Percentiles rank a stretch among this genome's conserved stretches.
Conservation (phyloP, 2,329 filamentous ascomycete species). For the Trichoderma gracile region DNA sequence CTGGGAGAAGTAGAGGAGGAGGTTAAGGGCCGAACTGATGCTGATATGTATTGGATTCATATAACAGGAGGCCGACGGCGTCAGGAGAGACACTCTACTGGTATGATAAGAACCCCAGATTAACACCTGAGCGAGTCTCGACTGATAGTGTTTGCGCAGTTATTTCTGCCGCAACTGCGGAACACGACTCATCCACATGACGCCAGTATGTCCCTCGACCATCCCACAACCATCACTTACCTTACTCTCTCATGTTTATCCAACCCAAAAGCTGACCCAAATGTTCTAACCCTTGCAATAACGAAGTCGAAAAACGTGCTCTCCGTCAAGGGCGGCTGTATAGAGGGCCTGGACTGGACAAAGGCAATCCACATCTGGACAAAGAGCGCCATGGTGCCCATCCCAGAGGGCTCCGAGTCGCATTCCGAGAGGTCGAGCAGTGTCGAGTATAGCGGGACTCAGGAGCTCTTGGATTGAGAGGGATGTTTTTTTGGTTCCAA, state of each 20-base stretch:
- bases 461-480: constrained; percentile 48
- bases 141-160: constrained; percentile 38
- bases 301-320: constrained; percentile 58
- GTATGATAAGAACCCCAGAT: constrained; percentile 38
- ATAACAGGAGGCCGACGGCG: constrained; percentile 54
- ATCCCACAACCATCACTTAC: neutral
- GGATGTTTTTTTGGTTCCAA: constrained; percentile 40
- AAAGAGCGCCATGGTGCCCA: constrained; percentile 66
- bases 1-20: neutral
- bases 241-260: neutral
- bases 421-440: constrained; percentile 55
- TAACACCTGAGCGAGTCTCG: neutral
- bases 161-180: constrained; percentile 69
- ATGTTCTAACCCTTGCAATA: neutral
- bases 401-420: constrained; percentile 63
- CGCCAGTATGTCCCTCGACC: constrained; percentile 40
- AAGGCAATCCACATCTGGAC: constrained; percentile 68
- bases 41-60: neutral
- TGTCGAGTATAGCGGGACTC: constrained; percentile 46
- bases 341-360: constrained; percentile 63
- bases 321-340: constrained; percentile 66
- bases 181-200: constrained; percentile 63
- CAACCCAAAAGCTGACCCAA: constrained; percentile 21
- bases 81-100: constrained; percentile 61
- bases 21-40: neutral